Evolutionary conservation across 805 yeast species (phyloP).

Genomic region (Yamadazyma akitaensis): DNA sequence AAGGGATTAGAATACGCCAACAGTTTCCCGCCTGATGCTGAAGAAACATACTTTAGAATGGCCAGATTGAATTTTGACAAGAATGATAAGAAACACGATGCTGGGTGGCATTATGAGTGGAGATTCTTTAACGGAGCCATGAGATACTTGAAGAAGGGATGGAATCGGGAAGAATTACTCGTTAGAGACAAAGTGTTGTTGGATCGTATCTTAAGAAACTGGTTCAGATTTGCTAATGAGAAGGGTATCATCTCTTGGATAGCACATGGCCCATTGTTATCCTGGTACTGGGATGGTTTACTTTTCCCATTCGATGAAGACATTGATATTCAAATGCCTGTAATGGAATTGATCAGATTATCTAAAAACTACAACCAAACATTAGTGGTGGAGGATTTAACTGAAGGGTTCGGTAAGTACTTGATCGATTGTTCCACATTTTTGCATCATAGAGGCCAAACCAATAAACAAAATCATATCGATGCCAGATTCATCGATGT

Average conservation of each 20-base stretch:
- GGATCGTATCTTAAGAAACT: slow-evolving; percentile 23
- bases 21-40: slow-evolving; percentile 13
- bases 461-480: slow-evolving; percentile 21
- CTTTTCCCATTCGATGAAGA: slow-evolving; percentile 29
- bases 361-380: slow-evolving; percentile 25
- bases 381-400: slow-evolving; percentile 28
- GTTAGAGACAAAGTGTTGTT: slow-evolving; percentile 20
- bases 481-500: slow-evolving; percentile 56
- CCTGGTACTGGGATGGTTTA: slow-evolving; percentile 32
- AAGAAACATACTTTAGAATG: slow-evolving; percentile 39
- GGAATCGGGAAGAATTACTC: slow-evolving; percentile 25
- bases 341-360: slow-evolving; percentile 19
- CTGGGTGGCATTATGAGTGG: slow-evolving; percentile 58
- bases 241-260: slow-evolving; percentile 26
- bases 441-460: slow-evolving; percentile 23
- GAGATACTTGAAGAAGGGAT: slow-evolving; percentile 36
- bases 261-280: slow-evolving; percentile 26
- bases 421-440: slow-evolving; percentile 30
- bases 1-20: slow-evolving; percentile 21
- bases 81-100: slow-evolving; percentile 33
- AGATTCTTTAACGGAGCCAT: slow-evolving; percentile 58
- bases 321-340: slow-evolving; percentile 30
- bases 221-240: slow-evolving; percentile 24
- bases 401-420: slow-evolving; percentile 25
- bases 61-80: slow-evolving; percentile 28